Percentiles rank a stretch among this genome's conserved stretches.
Evolutionary conservation across 805 yeast genomes (phyloP).

Genomic region (Wickerhamiella galacta): DNA sequence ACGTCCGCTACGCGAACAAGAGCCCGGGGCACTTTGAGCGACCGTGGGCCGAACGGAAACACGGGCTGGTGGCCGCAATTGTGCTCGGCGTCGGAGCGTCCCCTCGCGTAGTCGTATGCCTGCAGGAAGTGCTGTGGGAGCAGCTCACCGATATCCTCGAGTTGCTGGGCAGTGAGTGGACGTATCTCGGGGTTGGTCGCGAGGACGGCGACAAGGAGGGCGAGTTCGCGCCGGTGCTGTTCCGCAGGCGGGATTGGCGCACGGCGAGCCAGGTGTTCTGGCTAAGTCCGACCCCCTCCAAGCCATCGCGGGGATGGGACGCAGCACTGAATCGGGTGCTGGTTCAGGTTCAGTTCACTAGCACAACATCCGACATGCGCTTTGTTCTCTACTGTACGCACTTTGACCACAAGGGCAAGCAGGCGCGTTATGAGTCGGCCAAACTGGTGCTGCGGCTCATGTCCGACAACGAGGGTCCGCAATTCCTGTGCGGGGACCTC

Average conservation of each 20-base stretch:
- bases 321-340: constrained; percentile 27
- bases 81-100: constrained; percentile 21
- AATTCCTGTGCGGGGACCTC: constrained; percentile 40
- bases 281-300: constrained; percentile 38
- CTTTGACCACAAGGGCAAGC: constrained; percentile 32
- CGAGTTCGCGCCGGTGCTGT: constrained; percentile 36
- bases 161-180: constrained; percentile 25
- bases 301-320: constrained; percentile 38
- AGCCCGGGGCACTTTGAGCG: constrained; percentile 22
- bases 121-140: constrained; percentile 33
- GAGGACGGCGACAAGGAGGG: constrained; percentile 35
- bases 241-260: constrained; percentile 24
- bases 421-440: constrained; percentile 31
- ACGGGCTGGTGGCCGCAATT: constrained; percentile 27
- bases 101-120: constrained; percentile 26
- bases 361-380: constrained; percentile 2
- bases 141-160: constrained; percentile 31
- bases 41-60: constrained; percentile 30
- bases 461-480: constrained; percentile 24
- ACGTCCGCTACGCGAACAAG: constrained; percentile 15
- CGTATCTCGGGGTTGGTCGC: constrained; percentile 35
- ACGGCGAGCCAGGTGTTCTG: constrained; percentile 31
- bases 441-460: constrained; percentile 23
- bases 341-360: constrained; percentile 16
- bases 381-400: constrained; percentile 31